A percentile compares a stretch with the other conserved stretches of the same genome.
phyloP scores from a whole-genome alignment of 2,329 filamentous ascomycete genomes.

The Nigrograna mackinnonii region DNA sequence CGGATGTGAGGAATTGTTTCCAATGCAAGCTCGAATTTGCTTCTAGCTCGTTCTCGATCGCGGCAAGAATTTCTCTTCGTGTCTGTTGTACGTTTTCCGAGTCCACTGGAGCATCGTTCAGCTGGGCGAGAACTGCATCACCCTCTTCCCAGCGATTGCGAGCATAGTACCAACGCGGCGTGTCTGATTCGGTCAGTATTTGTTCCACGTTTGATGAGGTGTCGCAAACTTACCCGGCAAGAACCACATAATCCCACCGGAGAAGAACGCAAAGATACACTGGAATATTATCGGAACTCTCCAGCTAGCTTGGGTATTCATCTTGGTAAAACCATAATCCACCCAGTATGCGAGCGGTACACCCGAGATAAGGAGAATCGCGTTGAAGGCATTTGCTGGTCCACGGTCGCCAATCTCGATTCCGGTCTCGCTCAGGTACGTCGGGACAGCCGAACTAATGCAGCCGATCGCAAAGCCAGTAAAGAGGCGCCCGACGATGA shows the following conservation, averaged over 20 bases:
- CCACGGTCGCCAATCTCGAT: conserved; percentile 7
- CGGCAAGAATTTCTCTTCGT: conserved; percentile 13
- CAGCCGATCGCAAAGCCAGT: conserved; percentile 55
- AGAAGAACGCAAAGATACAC: conserved; percentile 13
- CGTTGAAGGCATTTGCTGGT: conserved; percentile 9
- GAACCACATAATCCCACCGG: conserved; percentile 14
- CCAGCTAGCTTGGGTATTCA: conserved; percentile 14
- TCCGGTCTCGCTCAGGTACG: conserved; percentile 7
- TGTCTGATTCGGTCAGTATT: conserved; percentile 6
- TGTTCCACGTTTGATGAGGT: not conserved
- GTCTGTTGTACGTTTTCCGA: conserved; percentile 14
- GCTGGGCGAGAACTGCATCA: conserved; percentile 12
- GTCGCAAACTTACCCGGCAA: conserved; percentile 7
- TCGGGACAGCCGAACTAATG: conserved; percentile 9
- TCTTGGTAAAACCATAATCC: conserved; percentile 8
- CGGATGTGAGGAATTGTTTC: conserved; percentile 17
- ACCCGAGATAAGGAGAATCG: conserved; percentile 2
- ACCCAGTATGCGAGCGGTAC: conserved; percentile 8
- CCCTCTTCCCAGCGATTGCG: conserved; percentile 16
- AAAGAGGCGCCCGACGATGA: conserved; percentile 53
- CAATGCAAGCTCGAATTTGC: conserved; percentile 17
- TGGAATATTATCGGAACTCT: conserved; percentile 13
- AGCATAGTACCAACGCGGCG: conserved; percentile 20
- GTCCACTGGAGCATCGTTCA: conserved; percentile 13
- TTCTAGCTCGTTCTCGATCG: conserved; percentile 18